These are phyloP conservation scores for Plasmodium gaboni DNA, from an alignment of 169 alveolate species.

Conservation along the genomic window DNA sequence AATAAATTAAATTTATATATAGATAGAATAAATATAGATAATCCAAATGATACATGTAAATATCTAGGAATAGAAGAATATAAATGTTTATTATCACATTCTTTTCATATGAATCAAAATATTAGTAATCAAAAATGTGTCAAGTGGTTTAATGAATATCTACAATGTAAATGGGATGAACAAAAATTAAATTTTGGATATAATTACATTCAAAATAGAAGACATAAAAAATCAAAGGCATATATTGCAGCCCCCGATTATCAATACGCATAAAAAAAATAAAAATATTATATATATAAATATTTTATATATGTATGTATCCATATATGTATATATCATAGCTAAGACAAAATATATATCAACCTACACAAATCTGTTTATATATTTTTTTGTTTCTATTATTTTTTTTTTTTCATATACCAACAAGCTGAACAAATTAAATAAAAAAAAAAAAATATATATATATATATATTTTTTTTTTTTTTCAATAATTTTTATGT, in stretches of 20 bases:
- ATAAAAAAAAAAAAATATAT: no score
- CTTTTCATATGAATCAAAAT: slow-evolving; percentile 81
- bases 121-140: slow-evolving; percentile 89
- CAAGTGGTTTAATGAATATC: slow-evolving; percentile 91
- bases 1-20: slow-evolving; percentile 77
- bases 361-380: no score
- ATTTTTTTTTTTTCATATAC: no score
- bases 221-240: slow-evolving; percentile 89
- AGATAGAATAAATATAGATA: slow-evolving; percentile 83
- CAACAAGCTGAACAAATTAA: no score
- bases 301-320: no score
- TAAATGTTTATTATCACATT: slow-evolving; percentile 83
- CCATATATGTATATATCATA: not conserved
- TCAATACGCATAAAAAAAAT: slow-evolving; percentile 84
- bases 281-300: not conserved
- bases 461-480: no score
- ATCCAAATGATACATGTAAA: slow-evolving; percentile 89
- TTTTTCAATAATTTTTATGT: no score
- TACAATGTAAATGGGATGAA: slow-evolving; percentile 92
- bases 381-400: no score
- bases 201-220: slow-evolving; percentile 84
- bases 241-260: slow-evolving; percentile 91
- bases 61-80: slow-evolving; percentile 86
- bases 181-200: slow-evolving; percentile 89
- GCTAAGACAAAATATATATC: not conserved